A percentile compares a stretch with the other conserved stretches of the same genome.
Conservation (phyloP, 139 green algal genomes). For the Gonium pectorale region DNA sequence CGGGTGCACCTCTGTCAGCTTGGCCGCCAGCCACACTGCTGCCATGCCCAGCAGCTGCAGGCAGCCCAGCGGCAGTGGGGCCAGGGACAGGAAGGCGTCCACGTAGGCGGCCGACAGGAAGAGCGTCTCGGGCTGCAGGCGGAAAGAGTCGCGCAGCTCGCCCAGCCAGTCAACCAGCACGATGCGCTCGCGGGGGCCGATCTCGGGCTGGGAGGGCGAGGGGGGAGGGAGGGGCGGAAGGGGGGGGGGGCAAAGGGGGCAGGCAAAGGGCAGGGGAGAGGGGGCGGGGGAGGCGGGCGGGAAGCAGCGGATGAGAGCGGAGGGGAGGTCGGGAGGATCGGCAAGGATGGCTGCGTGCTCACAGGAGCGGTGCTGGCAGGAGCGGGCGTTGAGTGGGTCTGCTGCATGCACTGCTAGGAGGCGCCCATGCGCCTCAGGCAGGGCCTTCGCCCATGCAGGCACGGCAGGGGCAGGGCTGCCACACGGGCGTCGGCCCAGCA, state of each 20-base stretch:
- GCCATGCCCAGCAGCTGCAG: constrained; percentile 84
- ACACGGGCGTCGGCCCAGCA: no score
- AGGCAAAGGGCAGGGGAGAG: not conserved
- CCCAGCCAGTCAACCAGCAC: constrained; percentile 50
- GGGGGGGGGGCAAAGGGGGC: not conserved
- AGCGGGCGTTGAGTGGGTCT: no score
- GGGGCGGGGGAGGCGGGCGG: not conserved
- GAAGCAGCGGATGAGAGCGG: no score
- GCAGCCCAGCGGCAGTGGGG: constrained; percentile 80
- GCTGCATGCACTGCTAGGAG: no score
- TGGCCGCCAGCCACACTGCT: constrained; percentile 92
- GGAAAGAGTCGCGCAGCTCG: constrained; percentile 83
- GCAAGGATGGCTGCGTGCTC: not conserved
- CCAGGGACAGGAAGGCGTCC: constrained; percentile 85
- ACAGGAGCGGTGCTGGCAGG: not conserved
- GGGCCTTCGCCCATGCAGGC: no score
- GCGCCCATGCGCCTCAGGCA: no score
- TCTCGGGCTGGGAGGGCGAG: not conserved
- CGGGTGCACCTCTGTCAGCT: constrained; percentile 96
- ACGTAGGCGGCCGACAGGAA: constrained; percentile 87
- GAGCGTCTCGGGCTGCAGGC: constrained; percentile 86
- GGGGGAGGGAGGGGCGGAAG: not conserved
- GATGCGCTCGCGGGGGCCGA: constrained; percentile 19
- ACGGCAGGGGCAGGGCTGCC: no score
- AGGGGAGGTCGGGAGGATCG: not conserved